Conservation (phyloP, 169 alveolate genomes). For the Babesia ovata region DNA sequence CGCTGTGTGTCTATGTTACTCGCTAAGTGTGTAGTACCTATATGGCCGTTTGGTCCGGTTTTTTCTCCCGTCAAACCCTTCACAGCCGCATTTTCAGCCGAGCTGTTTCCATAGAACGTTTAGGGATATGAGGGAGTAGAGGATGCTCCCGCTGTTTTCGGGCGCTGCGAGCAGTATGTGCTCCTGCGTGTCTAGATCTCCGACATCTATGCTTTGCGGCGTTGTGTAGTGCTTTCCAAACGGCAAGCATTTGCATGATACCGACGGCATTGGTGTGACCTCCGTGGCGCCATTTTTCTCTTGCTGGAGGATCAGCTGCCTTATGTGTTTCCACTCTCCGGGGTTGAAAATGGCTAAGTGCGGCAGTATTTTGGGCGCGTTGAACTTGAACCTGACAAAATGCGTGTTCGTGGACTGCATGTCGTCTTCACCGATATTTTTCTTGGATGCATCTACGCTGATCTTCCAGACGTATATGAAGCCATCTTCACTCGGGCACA, state of each 20-base stretch:
- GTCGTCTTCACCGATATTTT: background rate
- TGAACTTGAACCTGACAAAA: conserved; percentile 10
- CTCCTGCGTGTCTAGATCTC: background rate
- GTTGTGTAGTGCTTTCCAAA: background rate
- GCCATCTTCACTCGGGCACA: conserved; percentile 41
- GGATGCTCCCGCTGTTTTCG: background rate
- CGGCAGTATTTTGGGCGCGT: background rate
- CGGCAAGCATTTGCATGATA: conserved; percentile 1
- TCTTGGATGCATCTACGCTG: background rate
- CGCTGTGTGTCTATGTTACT: no score
- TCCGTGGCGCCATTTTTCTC: background rate
- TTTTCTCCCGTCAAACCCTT: background rate
- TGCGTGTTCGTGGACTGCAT: background rate
- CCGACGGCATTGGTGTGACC: background rate
- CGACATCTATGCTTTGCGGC: conserved; percentile 7
- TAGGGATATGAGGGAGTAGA: conserved; percentile 11
- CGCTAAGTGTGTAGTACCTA: no score
- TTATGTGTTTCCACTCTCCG: conserved; percentile 49
- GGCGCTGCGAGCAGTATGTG: conserved; percentile 23
- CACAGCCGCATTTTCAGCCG: background rate
- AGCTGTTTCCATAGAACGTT: background rate
- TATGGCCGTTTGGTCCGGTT: no score
- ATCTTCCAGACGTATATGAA: conserved; percentile 48
- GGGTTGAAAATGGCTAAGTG: conserved; percentile 29
- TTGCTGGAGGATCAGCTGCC: conserved; percentile 1